Percentiles rank a stretch among this genome's conserved stretches.
These are phyloP conservation scores for Pestalotiopsis sp. DNA, from an alignment of 2,329 filamentous ascomycete species.

Conservation along the genomic window DNA sequence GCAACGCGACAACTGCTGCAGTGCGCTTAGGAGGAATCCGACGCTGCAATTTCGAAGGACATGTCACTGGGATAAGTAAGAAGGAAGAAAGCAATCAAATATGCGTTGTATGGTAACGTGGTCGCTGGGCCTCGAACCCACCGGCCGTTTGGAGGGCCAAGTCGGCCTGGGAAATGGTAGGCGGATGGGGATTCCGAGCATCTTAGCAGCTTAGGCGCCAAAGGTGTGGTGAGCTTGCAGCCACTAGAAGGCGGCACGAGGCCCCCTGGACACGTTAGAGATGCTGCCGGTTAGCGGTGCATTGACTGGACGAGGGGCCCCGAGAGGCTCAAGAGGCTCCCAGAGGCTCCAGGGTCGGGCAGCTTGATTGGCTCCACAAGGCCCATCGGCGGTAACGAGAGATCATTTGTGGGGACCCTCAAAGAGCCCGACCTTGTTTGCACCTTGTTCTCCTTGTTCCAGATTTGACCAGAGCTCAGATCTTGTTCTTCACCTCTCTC, in stretches of 20 bases:
- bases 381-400: constrained; percentile 5
- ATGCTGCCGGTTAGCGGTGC: constrained; percentile 7
- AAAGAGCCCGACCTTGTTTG: background rate
- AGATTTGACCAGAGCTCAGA: constrained; percentile 9
- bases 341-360: background rate
- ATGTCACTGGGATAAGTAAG: background rate
- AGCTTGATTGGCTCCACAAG: background rate
- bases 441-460: constrained; percentile 12
- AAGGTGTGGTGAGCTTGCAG: constrained; percentile 3
- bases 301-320: constrained; percentile 16
- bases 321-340: background rate
- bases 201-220: constrained; percentile 13
- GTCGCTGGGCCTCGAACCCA: background rate
- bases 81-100: background rate
- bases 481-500: background rate
- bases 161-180: background rate
- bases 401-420: constrained; percentile 4
- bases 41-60: background rate
- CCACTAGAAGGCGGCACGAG: constrained; percentile 11
- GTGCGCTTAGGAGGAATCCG: constrained; percentile 2
- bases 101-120: background rate
- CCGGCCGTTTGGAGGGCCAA: background rate
- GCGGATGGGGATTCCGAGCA: background rate
- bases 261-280: constrained; percentile 11
- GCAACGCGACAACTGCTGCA: constrained; percentile 9